Base-by-base conservation (phyloP, 352 stramenopile species). In the Phytopythium chamaehyphon region DNA sequence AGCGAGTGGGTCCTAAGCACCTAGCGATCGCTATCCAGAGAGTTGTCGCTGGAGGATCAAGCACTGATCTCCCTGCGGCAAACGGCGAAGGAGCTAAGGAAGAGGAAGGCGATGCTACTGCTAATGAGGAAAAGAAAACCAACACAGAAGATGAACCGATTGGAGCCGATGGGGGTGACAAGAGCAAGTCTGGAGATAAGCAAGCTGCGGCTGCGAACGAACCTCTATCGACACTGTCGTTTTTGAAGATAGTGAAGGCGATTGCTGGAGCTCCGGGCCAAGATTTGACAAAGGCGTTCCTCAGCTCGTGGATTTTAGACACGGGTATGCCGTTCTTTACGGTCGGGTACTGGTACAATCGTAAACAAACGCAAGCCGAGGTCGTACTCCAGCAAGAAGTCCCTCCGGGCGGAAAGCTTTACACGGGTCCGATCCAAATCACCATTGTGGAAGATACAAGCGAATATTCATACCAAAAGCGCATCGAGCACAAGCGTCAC, bases 301-400 rank as follows among this genome's bases (percentile, higher is more conserved):
- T 94, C 9, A 87, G 59, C 18, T 84, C 69, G 35, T 94, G 83
- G 83, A 92, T 94, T 53, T 50, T 94, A 6, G 76, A 90, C 47
- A 62, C 76, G 18, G 82, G 83, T 8, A 90, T 94, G 80, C 81
- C 83, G 18, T 92, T 92, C 45, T 90, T 93, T 59, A 92, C 78
- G 0, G 83, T 93, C 22, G 83, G 83, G 2, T 93, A 92, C 53
- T 93, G 83, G 81, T 92, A 94, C 70, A 94, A 94, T 54, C 79
- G 81, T 37, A 94, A 94, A 40, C 83, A 94, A 52, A 92, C 77
- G 0, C 83, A 94, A 46, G 83, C 83, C 7, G 83, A 94, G 59
- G 73, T 94, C 4, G 83, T 94, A 28, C 55, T 94, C 11, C 80
- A 92, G 56, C 83, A 94, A 53, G 79, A 90, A 47, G 74, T 94